A percentile compares a stretch with the other conserved stretches of the same genome.
Evolutionary conservation across 1,284 basidiomycete genomes (phyloP).

Genomic region (Ceratobasidium theobromae): DNA sequence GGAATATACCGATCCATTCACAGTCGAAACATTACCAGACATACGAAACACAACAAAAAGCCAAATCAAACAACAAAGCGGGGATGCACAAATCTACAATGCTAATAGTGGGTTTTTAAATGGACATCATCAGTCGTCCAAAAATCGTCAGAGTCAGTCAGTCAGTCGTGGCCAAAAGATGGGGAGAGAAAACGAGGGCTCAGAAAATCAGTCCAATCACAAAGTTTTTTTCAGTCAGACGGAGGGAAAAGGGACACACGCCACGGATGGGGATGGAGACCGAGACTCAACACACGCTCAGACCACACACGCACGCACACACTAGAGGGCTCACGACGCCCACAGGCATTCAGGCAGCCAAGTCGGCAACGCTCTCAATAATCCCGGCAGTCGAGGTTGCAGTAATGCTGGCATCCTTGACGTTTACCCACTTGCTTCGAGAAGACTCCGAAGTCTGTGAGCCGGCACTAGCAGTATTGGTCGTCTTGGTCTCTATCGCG

Average conservation of each 20-base stretch:
- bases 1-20: conserved; percentile 2
- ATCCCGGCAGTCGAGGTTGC: conserved; percentile 30
- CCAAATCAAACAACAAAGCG: not conserved
- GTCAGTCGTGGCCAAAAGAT: not conserved
- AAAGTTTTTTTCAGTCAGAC: not conserved
- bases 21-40: conserved; percentile 21
- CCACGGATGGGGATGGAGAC: too few species aligned
- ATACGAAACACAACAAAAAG: conserved; percentile 28
- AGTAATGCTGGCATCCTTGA: conserved; percentile 27
- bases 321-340: too few species aligned
- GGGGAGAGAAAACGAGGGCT: not conserved
- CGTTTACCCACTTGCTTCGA: conserved; percentile 27
- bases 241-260: not conserved
- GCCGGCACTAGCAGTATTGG: conserved; percentile 10
- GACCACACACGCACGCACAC: not conserved
- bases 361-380: conserved; percentile 27
- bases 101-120: not conserved
- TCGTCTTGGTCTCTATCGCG: conserved; percentile 3
- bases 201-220: not conserved
- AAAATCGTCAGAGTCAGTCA: not conserved
- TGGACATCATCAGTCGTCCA: not conserved
- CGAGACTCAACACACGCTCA: not conserved
- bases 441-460: conserved; percentile 24
- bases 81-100: not conserved
- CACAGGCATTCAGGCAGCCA: conserved; percentile 3